These are phyloP conservation scores for Leccinum subspadiceum DNA, from an alignment of 1,284 basidiomycete genomes.

Conservation along the genomic window DNA sequence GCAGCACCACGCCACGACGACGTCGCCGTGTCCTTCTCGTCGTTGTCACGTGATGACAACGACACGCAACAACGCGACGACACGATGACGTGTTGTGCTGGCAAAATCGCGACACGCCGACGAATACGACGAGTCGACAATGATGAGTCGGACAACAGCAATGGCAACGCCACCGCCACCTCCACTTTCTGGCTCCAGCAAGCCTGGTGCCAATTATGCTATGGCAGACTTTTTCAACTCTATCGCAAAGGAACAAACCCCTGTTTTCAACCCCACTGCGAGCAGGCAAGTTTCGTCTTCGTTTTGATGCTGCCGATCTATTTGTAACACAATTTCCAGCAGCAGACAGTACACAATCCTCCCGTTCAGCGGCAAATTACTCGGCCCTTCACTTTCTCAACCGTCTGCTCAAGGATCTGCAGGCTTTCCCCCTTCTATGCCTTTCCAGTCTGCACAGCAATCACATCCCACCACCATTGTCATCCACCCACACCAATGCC, in stretches of 20 bases:
- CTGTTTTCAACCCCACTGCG: slow-evolving; percentile 68
- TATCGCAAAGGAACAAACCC: slow-evolving; percentile 83
- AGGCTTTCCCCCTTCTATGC: slow-evolving; percentile 52
- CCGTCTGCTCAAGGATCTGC: slow-evolving; percentile 51
- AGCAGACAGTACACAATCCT: slow-evolving; percentile 71
- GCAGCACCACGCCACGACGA: too few relatives aligned
- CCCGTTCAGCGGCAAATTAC: slow-evolving; percentile 66
- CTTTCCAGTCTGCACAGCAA: slow-evolving; percentile 33
- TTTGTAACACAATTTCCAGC: slow-evolving; percentile 44
- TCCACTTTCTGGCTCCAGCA: slow-evolving; percentile 22
- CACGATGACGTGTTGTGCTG: too few relatives aligned
- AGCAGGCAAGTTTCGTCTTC: slow-evolving; percentile 43
- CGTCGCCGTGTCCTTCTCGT: too few relatives aligned
- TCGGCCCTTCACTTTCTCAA: slow-evolving; percentile 37
- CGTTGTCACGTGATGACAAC: too few relatives aligned
- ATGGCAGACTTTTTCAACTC: slow-evolving; percentile 89
- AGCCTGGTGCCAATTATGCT: slow-evolving; percentile 36
- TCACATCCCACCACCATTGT: slow-evolving; percentile 23
- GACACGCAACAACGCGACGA: too few relatives aligned
- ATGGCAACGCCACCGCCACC: slow-evolving; percentile 15
- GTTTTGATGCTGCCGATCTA: slow-evolving; percentile 1
- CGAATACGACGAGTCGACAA: too few relatives aligned
- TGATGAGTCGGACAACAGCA: too few relatives aligned
- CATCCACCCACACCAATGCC: slow-evolving; percentile 37
- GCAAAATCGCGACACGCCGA: too few relatives aligned